Evolutionary conservation across 164 flowering plant species (phyloP).

Genomic region (Protea cynaroides): DNA sequence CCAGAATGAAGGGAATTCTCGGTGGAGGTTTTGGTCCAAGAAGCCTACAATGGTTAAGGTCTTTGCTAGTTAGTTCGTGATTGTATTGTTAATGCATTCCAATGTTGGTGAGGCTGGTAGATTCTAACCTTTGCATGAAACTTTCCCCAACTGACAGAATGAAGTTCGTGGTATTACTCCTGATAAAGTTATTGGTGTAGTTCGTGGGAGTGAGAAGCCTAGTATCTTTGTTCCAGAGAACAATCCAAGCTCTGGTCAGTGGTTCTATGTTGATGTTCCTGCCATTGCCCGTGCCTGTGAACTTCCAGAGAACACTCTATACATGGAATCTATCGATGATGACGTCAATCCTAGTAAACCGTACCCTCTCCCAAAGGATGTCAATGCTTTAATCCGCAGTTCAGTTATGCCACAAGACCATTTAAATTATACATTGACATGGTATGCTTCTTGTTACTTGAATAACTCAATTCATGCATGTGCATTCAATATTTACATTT

Average conservation of each 20-base stretch:
- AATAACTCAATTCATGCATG: neutral
- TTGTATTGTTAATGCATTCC: conserved; percentile 4
- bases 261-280: conserved; percentile 95
- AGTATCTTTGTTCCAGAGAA: conserved; percentile 92
- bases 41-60: conserved; percentile 48
- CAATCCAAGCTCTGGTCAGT: conserved; percentile 68
- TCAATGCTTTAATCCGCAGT: conserved; percentile 57
- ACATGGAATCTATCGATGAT: conserved; percentile 76
- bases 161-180: conserved; percentile 28
- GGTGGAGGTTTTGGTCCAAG: conserved; percentile 82
- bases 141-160: conserved; percentile 32
- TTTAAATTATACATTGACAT: conserved; percentile 77
- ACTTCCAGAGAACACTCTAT: conserved; percentile 63
- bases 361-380: conserved; percentile 93
- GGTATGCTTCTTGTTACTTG: conserved; percentile 27
- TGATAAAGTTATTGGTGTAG: conserved; percentile 69
- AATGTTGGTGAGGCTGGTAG: conserved; percentile 7
- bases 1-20: conserved; percentile 29
- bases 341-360: conserved; percentile 59
- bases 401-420: conserved; percentile 98
- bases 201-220: conserved; percentile 89
- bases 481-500: too few relatives aligned
- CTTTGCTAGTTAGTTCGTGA: conserved; percentile 9
- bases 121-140: conserved; percentile 4
- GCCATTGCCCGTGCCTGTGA: conserved; percentile 63